Evolutionary conservation across 2,329 filamentous ascomycete genomes (phyloP), one percentile per base, ranked within the genome.

Genomic region (Teratosphaeria pseudoeucalypti): DNA sequence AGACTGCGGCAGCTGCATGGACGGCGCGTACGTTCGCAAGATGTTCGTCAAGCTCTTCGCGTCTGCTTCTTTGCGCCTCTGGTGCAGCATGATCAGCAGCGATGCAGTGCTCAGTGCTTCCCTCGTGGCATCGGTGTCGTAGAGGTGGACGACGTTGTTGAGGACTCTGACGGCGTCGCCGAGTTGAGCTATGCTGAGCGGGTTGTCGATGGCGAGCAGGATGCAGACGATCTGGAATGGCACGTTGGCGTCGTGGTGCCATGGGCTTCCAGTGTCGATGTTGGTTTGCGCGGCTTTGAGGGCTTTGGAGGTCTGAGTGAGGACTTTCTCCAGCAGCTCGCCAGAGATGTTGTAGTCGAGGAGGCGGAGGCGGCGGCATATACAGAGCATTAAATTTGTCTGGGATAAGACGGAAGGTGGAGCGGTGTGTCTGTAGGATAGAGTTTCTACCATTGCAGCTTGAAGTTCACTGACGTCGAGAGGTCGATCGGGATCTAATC

Each of bases 221-320:
- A 79, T 73, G 60, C 80, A 82, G 29, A 83, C 73, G 0, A 81
- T 75, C 55, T 83, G 81, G 60, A 83, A 83, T 0, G 81, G 81
- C 0, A 83, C 77, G 55, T 83, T 82, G 43, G 79, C 79, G 56
- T 79, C 76, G 57, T 83, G 81, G 58, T 83, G 81, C 81, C 81
- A 83, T 0, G 81, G 80, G 0, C 72, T 71, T 9, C 72, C 71
- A 3, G 67, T 68, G 0, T 72, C 70, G 2, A 79, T 66, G 62
- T 82, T 76, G 6, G 65, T 68, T 6, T 75, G 73, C 0, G 79
- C 77, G 0, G 77, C 76, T 19, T 70, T 69, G 12, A 82, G 74
- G 0, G 75, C 77, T 19, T 66, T 69, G 7, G 71, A 71, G 0
- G 75, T 73, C 3, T 82, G 67, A 0, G 68, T 67, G 1, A 82